Percentiles rank a stretch among this genome's conserved stretches.
Conservation (phyloP, 164 flowering plant species). For the Litsea cubeba region DNA sequence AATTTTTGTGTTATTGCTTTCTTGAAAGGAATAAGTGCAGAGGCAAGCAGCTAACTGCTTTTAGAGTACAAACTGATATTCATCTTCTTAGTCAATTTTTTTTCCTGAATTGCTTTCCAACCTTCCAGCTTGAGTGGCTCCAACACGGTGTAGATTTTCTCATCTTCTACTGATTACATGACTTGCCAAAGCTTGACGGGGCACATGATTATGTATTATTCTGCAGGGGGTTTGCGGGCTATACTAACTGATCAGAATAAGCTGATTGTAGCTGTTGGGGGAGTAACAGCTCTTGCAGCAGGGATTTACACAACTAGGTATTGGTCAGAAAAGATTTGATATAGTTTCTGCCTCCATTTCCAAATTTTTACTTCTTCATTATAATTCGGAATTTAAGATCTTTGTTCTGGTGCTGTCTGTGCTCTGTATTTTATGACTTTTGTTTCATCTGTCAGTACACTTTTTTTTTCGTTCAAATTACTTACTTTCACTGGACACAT, state of each 20-base stretch:
- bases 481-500: neutral
- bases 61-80: no score
- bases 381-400: neutral
- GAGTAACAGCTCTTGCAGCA: slow-evolving; percentile 95
- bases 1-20: no score
- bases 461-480: no score
- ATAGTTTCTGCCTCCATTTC: neutral
- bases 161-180: neutral
- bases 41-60: no score
- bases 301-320: slow-evolving; percentile 96
- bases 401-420: neutral
- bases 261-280: slow-evolving; percentile 89
- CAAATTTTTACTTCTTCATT: no score
- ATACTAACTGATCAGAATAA: slow-evolving; percentile 91
- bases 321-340: neutral
- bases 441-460: no score
- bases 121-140: neutral
- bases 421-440: neutral
- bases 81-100: no score
- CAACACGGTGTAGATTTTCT: no score
- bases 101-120: no score
- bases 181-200: neutral
- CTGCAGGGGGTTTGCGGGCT: slow-evolving; percentile 76
- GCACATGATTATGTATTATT: neutral
- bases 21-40: no score